These are phyloP conservation scores for Nicotiana tabacum DNA, from an alignment of 257 asterid species.

Conservation along the genomic window DNA sequence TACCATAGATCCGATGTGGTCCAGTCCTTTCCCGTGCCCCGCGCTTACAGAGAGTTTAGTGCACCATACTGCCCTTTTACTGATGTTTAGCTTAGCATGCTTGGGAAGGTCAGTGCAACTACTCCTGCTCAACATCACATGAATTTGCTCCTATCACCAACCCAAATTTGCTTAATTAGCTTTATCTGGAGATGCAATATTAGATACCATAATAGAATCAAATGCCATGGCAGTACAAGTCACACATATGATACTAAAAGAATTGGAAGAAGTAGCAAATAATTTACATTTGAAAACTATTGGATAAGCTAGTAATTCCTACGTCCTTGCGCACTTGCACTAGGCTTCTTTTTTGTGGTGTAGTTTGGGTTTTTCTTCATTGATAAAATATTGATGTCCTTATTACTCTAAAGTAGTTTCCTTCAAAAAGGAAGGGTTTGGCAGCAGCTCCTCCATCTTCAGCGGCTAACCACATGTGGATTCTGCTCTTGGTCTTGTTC, in stretches of 20 bases:
- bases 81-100: background rate
- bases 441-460: background rate
- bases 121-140: background rate
- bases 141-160: background rate
- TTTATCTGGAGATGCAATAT: background rate
- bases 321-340: background rate
- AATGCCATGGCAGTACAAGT: background rate
- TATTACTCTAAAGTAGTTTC: background rate
- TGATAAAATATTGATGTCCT: background rate
- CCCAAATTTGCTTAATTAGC: background rate
- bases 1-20: no score
- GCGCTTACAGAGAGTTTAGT: no score
- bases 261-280: background rate
- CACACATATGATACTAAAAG: background rate
- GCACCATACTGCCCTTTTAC: no score
- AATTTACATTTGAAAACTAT: background rate
- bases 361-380: background rate
- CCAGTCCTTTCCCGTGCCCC: no score
- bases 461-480: background rate
- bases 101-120: background rate
- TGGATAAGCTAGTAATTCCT: background rate
- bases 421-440: background rate
- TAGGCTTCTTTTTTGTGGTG: background rate
- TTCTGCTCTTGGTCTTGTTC: background rate
- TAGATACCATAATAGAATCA: background rate